Evolutionary conservation across 176 grass and related monocot genomes (phyloP), one percentile per base, ranked within the genome.

Genomic region (Panicum miliaceum): DNA sequence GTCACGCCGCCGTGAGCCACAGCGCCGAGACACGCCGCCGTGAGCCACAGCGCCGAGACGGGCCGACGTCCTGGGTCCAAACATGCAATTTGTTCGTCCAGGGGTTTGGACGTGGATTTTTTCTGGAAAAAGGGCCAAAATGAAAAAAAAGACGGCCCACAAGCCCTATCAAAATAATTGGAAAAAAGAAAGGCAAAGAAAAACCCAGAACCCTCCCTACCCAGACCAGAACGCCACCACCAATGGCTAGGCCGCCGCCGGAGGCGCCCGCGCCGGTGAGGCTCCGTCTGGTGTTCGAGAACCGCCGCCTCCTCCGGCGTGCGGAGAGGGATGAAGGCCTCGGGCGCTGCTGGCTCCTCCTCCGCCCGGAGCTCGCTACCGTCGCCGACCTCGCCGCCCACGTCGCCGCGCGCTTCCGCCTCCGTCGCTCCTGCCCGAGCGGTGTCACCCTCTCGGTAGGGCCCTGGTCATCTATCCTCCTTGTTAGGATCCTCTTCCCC

Each of bases 301-400:
- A 84, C 43, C n/a, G 42, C 51, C 27, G 78, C 51, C 76, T 94
- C 59, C 95, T 97, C 56, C 90, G 88, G 26, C 70, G 75, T 79
- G 57, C 76, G 32, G 90, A 93, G 43, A 68, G 86, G 47, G 57
- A 82, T 48, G 84, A 84, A 1, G 91, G 90, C 48, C 84, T 97
- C n/a, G 77, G 75, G 16, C 88, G 92, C 40, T 92, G 92, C 86
- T 97, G 95, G 92, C 75, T 97, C 32, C 84, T 88, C 70, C 86
- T 97, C 15, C 86, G 74, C 32, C 78, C 88, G 19, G 92, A 94
- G 32, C 70, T 94, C 52, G 27, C 74, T 48, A 97, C 84, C 45
- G 64, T 97, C 51, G 84, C 86, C 51, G 90, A 94, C 63, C 81
- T 97, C 78, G 85, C 84, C 48, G 46, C 76, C 14, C 86, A 94